A percentile compares a stretch with the other conserved stretches of the same genome.
Evolutionary conservation across 768 basidiomycete species (phyloP).

Genomic region (Mycena leptocephala): DNA sequence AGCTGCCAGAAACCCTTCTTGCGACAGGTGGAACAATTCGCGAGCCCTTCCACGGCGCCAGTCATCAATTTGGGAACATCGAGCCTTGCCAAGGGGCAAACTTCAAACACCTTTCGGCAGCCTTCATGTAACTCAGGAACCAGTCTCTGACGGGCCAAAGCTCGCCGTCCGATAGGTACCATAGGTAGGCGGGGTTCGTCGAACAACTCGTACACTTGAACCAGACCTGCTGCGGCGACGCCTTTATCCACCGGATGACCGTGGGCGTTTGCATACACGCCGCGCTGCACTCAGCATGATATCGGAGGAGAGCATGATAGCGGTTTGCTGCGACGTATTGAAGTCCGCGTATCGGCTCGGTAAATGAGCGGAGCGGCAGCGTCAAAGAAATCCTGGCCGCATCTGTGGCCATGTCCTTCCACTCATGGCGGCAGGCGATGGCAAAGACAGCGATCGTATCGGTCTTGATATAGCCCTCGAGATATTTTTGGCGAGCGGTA

Average conservation of each 20-base stretch:
- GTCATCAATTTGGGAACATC: background rate
- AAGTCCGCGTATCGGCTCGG: background rate
- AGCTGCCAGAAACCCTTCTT: background rate
- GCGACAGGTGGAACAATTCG: background rate
- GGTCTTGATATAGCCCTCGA: background rate
- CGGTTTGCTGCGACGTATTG: background rate
- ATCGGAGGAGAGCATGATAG: background rate
- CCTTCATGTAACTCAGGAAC: constrained; percentile 1
- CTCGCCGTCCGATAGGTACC: too few relatives aligned
- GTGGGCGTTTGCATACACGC: background rate
- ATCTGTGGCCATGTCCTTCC: background rate
- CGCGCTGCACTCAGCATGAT: background rate
- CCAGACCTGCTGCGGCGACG: background rate
- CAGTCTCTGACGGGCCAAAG: background rate
- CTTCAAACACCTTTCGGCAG: background rate
- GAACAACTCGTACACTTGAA: background rate
- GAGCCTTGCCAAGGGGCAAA: background rate
- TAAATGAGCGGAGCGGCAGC: too few relatives aligned
- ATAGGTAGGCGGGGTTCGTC: background rate
- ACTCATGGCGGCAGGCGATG: background rate
- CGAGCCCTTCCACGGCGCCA: background rate
- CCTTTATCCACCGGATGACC: background rate
- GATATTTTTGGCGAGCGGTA: background rate
- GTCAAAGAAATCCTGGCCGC: background rate
- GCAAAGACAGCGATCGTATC: background rate